Conservation (phyloP, 1,284 basidiomycete genomes). For the Cryptococcus sp. region DNA sequence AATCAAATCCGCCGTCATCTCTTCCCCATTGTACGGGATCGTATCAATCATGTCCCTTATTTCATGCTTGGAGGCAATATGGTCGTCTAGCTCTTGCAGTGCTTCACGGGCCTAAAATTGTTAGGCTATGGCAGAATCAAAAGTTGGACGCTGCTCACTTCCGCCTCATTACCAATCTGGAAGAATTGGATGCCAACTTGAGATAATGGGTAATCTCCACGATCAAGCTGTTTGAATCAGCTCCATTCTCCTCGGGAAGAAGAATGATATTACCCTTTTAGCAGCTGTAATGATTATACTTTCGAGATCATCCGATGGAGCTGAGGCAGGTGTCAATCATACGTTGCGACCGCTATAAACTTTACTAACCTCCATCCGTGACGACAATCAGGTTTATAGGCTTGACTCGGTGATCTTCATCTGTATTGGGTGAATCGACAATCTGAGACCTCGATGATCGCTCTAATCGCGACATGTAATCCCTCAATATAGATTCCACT, state of each 20-base stretch:
- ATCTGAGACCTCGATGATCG: slow-evolving; percentile 8
- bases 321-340: slow-evolving; percentile 18
- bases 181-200: slow-evolving; percentile 49
- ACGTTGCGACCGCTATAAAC: slow-evolving; percentile 11
- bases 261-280: slow-evolving; percentile 13
- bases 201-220: slow-evolving; percentile 40
- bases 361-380: slow-evolving; percentile 36
- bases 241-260: background rate
- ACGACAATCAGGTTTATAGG: slow-evolving; percentile 43
- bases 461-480: slow-evolving; percentile 41
- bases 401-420: slow-evolving; percentile 20
- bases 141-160: slow-evolving; percentile 20
- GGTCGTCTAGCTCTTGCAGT: slow-evolving; percentile 44
- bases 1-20: slow-evolving; percentile 29
- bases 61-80: slow-evolving; percentile 26
- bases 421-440: slow-evolving; percentile 6
- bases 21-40: slow-evolving; percentile 33
- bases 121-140: background rate
- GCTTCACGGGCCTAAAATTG: slow-evolving; percentile 28
- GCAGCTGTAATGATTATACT: slow-evolving; percentile 31
- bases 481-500: slow-evolving; percentile 37
- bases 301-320: slow-evolving; percentile 37
- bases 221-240: slow-evolving; percentile 34
- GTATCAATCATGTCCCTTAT: slow-evolving; percentile 45
- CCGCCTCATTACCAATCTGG: slow-evolving; percentile 42